A percentile compares a stretch with the other conserved stretches of the same genome.
Evolutionary conservation across 2,329 filamentous ascomycete species (phyloP).

Genomic region (Colletotrichum neosansevieriae): DNA sequence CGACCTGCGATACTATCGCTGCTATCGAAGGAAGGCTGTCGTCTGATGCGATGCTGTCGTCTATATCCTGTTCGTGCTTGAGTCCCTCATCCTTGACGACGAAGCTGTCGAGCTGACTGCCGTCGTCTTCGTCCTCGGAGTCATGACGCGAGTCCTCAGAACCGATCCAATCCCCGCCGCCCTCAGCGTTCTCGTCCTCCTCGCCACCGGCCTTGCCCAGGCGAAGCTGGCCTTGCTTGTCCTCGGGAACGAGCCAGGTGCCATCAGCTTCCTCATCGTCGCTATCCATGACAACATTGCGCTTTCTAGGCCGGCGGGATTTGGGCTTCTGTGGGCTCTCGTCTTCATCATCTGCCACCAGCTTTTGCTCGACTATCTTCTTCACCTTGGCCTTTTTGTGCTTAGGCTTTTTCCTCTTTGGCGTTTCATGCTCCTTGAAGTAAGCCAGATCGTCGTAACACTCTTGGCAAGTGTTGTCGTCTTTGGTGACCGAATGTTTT

Average conservation of each 20-base stretch:
- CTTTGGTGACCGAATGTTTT: constrained; percentile 55
- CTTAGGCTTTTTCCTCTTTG: constrained; percentile 53
- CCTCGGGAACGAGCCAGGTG: constrained; percentile 83
- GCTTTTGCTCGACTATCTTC: constrained; percentile 42
- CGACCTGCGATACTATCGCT: constrained; percentile 50
- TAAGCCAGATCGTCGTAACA: constrained; percentile 82
- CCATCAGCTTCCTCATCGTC: constrained; percentile 78
- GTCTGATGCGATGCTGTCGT: constrained; percentile 46
- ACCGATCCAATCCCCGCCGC: constrained; percentile 82
- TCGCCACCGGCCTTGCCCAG: constrained; percentile 84
- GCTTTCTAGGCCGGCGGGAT: constrained; percentile 58
- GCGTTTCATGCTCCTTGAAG: constrained; percentile 63
- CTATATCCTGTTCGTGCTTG: constrained; percentile 47
- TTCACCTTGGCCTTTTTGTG: constrained; percentile 52
- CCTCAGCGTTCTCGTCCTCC: constrained; percentile 90
- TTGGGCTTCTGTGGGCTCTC: constrained; percentile 41
- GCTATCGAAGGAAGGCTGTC: constrained; percentile 54
- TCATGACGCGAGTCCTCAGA: constrained; percentile 75
- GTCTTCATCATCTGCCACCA: constrained; percentile 27
- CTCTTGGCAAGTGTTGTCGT: constrained; percentile 73
- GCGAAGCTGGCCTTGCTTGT: constrained; percentile 69
- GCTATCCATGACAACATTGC: constrained; percentile 73
- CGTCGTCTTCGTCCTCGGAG: constrained; percentile 66
- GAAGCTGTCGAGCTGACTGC: constrained; percentile 68
- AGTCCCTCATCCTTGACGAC: constrained; percentile 64